A percentile compares a stretch with the other conserved stretches of the same genome.
phyloP scores from a whole-genome alignment of 495 filamentous ascomycete genomes.

The Talaromyces borbonicus region DNA sequence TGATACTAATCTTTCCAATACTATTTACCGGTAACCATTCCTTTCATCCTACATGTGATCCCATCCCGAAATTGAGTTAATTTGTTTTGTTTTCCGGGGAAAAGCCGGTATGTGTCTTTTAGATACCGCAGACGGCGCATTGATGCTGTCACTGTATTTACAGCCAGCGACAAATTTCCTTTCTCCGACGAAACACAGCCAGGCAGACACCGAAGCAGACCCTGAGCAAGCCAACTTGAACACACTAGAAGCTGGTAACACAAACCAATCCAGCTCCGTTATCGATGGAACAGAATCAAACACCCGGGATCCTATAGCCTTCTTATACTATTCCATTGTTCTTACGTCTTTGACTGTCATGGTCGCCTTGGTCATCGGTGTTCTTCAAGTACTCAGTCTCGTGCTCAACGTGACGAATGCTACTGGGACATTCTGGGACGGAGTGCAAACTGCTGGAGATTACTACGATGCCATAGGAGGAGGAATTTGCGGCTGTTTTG shows the following conservation, averaged over 20 bases:
- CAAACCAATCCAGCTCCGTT: background rate
- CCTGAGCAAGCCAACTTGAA: background rate
- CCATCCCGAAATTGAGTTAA: no score
- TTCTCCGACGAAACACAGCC: constrained; percentile 18
- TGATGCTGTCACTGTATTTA: constrained; percentile 93
- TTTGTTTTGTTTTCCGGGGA: no score
- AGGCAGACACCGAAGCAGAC: background rate
- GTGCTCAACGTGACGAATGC: constrained; percentile 65
- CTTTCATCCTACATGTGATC: background rate
- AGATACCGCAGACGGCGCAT: constrained; percentile 82
- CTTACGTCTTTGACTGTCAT: constrained; percentile 79
- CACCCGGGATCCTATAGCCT: constrained; percentile 65
- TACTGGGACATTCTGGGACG: constrained; percentile 75
- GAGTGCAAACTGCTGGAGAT: constrained; percentile 63
- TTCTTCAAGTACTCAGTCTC: constrained; percentile 73
- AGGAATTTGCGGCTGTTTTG: constrained; percentile 71
- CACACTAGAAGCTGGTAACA: background rate
- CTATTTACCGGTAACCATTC: constrained; percentile 67
- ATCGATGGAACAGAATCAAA: constrained; percentile 14
- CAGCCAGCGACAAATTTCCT: constrained; percentile 42
- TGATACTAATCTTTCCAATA: constrained; percentile 85
- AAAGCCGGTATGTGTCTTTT: constrained; percentile 88
- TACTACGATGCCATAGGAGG: constrained; percentile 84
- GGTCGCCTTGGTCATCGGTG: constrained; percentile 75
- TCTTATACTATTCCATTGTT: constrained; percentile 90